phyloP scores from a whole-genome alignment of 1,139 yeast genomes.

The Kluyveromyces marxianus region DNA sequence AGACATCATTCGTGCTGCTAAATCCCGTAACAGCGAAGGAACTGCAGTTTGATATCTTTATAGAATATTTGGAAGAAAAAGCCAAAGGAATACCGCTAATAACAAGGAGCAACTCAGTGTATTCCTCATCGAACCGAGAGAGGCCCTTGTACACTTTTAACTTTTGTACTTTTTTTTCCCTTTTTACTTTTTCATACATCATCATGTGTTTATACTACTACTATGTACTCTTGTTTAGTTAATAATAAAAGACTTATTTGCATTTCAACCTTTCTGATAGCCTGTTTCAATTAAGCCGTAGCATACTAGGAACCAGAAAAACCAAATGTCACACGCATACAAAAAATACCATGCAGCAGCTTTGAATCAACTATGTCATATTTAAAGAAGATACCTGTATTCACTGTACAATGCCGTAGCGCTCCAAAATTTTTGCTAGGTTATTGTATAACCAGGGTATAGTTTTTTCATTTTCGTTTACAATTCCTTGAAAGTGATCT shows the following conservation, averaged over 20 bases:
- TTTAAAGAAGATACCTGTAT: neutral
- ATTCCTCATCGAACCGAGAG: no score
- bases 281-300: no score
- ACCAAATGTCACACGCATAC: no score
- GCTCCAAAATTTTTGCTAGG: constrained; percentile 12
- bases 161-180: neutral
- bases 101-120: no score
- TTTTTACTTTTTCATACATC: neutral
- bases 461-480: constrained; percentile 14
- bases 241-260: no score
- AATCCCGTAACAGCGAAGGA: constrained; percentile 46
- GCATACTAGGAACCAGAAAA: neutral
- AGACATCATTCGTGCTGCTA: constrained; percentile 31
- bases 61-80: neutral
- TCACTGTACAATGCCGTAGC: constrained; percentile 8
- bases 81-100: neutral
- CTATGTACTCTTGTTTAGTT: neutral
- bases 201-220: neutral
- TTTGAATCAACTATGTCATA: neutral
- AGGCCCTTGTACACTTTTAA: no score
- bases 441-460: constrained; percentile 22
- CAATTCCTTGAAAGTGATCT: constrained; percentile 13
- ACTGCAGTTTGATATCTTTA: constrained; percentile 9
- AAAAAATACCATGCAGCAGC: no score
- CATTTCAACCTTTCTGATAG: no score